Percentiles rank a stretch among this genome's conserved stretches.
These are phyloP conservation scores for Nakazawaea wyomingensis DNA, from an alignment of 805 yeast genomes.

Conservation along the genomic window DNA sequence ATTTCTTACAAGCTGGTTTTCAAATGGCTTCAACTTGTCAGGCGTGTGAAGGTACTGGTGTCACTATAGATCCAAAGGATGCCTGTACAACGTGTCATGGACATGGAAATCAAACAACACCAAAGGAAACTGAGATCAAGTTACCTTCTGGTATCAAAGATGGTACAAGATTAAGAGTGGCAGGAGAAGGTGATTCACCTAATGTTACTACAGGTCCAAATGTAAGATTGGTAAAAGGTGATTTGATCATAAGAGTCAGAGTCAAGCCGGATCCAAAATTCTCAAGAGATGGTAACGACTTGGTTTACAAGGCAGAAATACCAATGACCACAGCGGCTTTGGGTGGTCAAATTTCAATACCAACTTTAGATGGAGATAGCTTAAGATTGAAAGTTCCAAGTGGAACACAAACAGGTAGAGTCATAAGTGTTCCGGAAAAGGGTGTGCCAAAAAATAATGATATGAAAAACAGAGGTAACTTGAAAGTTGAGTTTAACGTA, in stretches of 20 bases:
- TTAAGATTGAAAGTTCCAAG: slow-evolving; percentile 75
- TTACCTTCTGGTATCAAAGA: slow-evolving; percentile 86
- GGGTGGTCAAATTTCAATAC: slow-evolving; percentile 89
- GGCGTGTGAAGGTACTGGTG: slow-evolving; percentile 87
- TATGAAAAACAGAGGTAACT: slow-evolving; percentile 60
- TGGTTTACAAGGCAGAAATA: slow-evolving; percentile 60
- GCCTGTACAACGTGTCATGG: slow-evolving; percentile 83
- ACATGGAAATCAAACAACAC: slow-evolving; percentile 69
- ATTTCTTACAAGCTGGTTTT: slow-evolving; percentile 84
- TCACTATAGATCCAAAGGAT: slow-evolving; percentile 58
- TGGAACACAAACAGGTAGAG: slow-evolving; percentile 77
- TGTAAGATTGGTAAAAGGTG: slow-evolving; percentile 73
- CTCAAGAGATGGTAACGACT: slow-evolving; percentile 58
- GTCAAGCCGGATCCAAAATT: slow-evolving; percentile 74
- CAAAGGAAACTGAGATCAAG: slow-evolving; percentile 72
- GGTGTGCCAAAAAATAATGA: slow-evolving; percentile 68
- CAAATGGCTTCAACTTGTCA: slow-evolving; percentile 94
- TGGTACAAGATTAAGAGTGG: slow-evolving; percentile 78
- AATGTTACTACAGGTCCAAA: slow-evolving; percentile 67
- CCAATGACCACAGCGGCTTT: slow-evolving; percentile 95
- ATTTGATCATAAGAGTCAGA: slow-evolving; percentile 74
- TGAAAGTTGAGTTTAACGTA: slow-evolving; percentile 70
- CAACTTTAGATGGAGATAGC: slow-evolving; percentile 77
- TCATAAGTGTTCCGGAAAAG: slow-evolving; percentile 71
- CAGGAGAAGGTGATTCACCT: slow-evolving; percentile 91